Conservation (phyloP, 768 basidiomycete species). For the Naganishia antarctica region DNA sequence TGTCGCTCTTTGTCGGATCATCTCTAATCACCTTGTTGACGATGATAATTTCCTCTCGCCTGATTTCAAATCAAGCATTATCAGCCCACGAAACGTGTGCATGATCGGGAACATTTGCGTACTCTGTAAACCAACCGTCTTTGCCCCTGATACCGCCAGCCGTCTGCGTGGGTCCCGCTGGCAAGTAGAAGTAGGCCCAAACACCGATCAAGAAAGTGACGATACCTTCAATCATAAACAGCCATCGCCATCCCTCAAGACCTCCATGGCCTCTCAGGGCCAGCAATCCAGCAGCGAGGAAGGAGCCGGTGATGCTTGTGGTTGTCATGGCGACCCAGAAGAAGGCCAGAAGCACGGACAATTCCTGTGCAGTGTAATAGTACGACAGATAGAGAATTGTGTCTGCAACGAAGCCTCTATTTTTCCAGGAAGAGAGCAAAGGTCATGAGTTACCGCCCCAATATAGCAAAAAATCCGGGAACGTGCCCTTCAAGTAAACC, state of each 20-base stretch:
- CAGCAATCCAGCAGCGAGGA: conserved; percentile 26
- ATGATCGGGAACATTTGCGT: conserved; percentile 26
- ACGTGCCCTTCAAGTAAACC: conserved; percentile 28
- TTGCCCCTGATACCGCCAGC: conserved; percentile 58
- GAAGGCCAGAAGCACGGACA: conserved; percentile 36
- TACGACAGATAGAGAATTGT: conserved; percentile 34
- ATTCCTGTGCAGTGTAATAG: conserved; percentile 36
- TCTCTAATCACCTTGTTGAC: conserved; percentile 63
- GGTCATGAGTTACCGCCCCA: too few relatives aligned
- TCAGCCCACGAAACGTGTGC: too few relatives aligned
- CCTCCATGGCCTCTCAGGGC: conserved; percentile 6
- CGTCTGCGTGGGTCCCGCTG: conserved; percentile 64
- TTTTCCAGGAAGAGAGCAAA: too few relatives aligned
- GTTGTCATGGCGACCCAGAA: conserved; percentile 37
- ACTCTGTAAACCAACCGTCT: conserved; percentile 69
- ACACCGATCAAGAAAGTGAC: conserved; percentile 57
- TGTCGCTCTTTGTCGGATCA: conserved; percentile 61
- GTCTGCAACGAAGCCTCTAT: conserved; percentile 28
- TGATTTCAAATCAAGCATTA: too few relatives aligned
- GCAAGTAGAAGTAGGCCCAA: conserved; percentile 59
- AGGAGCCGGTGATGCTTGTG: conserved; percentile 32
- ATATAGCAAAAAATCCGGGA: too few relatives aligned
- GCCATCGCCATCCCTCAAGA: conserved; percentile 23
- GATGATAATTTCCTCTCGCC: conserved; percentile 62
- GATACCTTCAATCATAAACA: conserved; percentile 49